Percentiles rank a stretch among this genome's conserved stretches.
Conservation (phyloP, 331 rosid species). For the Spiraea crenata region DNA sequence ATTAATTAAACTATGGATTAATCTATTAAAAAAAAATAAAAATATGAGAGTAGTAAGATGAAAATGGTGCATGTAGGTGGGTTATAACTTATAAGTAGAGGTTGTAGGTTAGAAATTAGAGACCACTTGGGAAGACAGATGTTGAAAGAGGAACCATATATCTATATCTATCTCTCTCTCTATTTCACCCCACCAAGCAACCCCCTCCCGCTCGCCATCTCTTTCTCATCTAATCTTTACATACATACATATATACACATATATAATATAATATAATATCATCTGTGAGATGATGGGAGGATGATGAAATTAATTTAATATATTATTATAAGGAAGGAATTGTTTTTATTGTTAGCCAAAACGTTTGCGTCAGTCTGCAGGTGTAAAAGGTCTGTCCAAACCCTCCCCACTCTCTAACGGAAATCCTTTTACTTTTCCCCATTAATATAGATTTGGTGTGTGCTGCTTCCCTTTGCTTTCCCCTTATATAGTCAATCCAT, state of each 20-base stretch:
- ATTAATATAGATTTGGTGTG: background rate
- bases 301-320: conserved; percentile 5
- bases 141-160: conserved; percentile 95
- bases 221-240: background rate
- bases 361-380: conserved; percentile 83
- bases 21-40: background rate
- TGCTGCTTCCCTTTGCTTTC: conserved; percentile 1
- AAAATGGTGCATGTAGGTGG: conserved; percentile 41
- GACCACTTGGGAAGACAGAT: conserved; percentile 36
- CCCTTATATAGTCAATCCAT: conserved; percentile 4
- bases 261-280: conserved; percentile 1
- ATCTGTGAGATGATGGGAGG: background rate
- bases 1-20: too few relatives aligned
- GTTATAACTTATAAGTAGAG: conserved; percentile 94
- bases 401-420: conserved; percentile 79
- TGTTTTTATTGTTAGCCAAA: conserved; percentile 69
- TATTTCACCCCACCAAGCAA: conserved; percentile 73
- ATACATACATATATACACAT: background rate
- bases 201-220: conserved; percentile 32
- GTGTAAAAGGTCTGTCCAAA: conserved; percentile 73
- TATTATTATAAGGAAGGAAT: conserved; percentile 3
- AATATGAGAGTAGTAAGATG: conserved; percentile 12
- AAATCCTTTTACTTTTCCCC: conserved; percentile 27
- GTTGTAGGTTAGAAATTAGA: conserved; percentile 96
- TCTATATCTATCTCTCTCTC: too few relatives aligned